Percentiles rank a stretch among this genome's conserved stretches.
Conservation (phyloP, 768 basidiomycete species). For the Lentinula lateritia region DNA sequence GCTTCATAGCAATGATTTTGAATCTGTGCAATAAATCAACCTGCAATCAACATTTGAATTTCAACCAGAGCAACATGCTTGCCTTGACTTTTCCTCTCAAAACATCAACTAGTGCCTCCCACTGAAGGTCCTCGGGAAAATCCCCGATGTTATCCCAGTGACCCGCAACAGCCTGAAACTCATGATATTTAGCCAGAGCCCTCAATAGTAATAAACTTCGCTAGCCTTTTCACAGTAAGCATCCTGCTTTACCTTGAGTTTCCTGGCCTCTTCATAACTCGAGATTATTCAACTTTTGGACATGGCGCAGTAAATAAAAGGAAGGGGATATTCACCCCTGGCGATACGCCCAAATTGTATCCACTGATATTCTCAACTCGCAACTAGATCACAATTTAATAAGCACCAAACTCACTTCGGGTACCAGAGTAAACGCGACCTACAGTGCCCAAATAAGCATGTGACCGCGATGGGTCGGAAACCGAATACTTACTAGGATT, state of each 20-base stretch:
- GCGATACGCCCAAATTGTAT: slow-evolving; percentile 62
- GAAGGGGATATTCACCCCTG: slow-evolving; percentile 32
- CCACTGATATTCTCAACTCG: slow-evolving; percentile 28
- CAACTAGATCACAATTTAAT: background rate
- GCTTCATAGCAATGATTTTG: slow-evolving; percentile 58
- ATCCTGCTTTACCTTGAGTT: slow-evolving; percentile 62
- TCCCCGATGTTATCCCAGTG: slow-evolving; percentile 43
- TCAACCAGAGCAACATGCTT: background rate
- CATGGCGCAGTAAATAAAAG: slow-evolving; percentile 8
- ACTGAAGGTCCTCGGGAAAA: slow-evolving; percentile 65
- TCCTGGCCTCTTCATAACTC: slow-evolving; percentile 56
- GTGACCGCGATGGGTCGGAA: slow-evolving; percentile 4
- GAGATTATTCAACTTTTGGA: slow-evolving; percentile 6
- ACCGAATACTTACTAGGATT: slow-evolving; percentile 52
- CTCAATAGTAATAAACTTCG: background rate
- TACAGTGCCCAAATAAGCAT: slow-evolving; percentile 14
- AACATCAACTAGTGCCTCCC: slow-evolving; percentile 75
- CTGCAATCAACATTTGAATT: background rate
- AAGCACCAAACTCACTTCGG: background rate
- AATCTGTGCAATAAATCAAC: slow-evolving; percentile 24
- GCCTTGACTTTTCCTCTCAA: slow-evolving; percentile 72
- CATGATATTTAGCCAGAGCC: background rate
- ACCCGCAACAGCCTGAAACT: slow-evolving; percentile 30
- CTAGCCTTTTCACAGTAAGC: slow-evolving; percentile 37
- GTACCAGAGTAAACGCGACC: slow-evolving; percentile 41